Percentiles rank a stretch among this genome's conserved stretches.
Conservation (phyloP, 2,329 filamentous ascomycete species). For the Xylogone sp. region DNA sequence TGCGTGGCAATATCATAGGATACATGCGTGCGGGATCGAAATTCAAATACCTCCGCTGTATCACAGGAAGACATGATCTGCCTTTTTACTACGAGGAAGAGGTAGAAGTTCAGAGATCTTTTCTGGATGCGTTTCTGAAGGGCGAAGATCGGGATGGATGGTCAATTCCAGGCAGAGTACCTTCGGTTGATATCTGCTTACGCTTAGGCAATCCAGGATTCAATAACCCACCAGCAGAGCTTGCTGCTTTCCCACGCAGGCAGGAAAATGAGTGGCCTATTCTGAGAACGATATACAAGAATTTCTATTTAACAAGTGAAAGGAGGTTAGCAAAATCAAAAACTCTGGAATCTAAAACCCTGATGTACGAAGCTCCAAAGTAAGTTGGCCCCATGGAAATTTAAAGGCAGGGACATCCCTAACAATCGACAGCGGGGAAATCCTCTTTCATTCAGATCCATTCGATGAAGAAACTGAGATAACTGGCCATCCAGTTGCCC, state of each 20-base stretch:
- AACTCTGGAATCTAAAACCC: no score
- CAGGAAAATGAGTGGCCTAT: conserved; percentile 65
- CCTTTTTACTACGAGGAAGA: conserved; percentile 70
- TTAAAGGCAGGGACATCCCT: no score
- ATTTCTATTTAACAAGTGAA: conserved; percentile 53
- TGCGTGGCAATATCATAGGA: conserved; percentile 66
- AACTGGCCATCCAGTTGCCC: conserved; percentile 61
- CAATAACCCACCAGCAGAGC: conserved; percentile 56
- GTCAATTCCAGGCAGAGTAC: conserved; percentile 51
- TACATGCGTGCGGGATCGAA: conserved; percentile 60
- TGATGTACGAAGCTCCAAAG: no score
- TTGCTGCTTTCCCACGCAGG: conserved; percentile 51
- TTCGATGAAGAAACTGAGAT: conserved; percentile 64
- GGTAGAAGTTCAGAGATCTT: conserved; percentile 63
- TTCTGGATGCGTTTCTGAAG: conserved; percentile 69
- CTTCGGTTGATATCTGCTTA: conserved; percentile 57
- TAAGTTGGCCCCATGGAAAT: no score
- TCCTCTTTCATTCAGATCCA: no score
- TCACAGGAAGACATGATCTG: conserved; percentile 66
- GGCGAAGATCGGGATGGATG: conserved; percentile 60
- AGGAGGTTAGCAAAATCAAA: conserved; percentile 26
- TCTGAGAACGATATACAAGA: conserved; percentile 58
- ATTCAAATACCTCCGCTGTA: conserved; percentile 66
- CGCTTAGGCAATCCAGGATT: conserved; percentile 65
- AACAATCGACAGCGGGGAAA: no score